These are phyloP conservation scores for Metschnikowia peoriensis DNA, from an alignment of 805 yeast genomes.

Conservation along the genomic window DNA sequence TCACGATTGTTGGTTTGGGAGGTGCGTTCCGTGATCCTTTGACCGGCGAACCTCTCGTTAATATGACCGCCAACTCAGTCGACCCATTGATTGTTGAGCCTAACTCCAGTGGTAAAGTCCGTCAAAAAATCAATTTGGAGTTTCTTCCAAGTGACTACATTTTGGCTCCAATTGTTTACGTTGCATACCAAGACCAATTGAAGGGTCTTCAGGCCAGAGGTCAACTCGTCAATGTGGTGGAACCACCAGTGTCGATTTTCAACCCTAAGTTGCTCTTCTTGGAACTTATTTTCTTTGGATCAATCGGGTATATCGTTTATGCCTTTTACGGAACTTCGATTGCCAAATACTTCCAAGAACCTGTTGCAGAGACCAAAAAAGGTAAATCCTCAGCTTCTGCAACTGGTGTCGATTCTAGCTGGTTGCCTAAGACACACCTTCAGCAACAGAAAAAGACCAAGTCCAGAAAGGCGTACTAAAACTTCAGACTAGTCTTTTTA, in stretches of 20 bases:
- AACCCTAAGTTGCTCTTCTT: conserved; percentile 70
- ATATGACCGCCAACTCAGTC: conserved; percentile 61
- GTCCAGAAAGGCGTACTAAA: conserved; percentile 16
- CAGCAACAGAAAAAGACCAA: conserved; percentile 12
- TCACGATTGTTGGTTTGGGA: conserved; percentile 62
- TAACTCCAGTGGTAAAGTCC: conserved; percentile 49
- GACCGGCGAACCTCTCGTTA: conserved; percentile 51
- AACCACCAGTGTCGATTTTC: conserved; percentile 65
- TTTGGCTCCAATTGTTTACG: conserved; percentile 58
- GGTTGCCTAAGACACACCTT: conserved; percentile 17
- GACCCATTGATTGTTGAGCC: conserved; percentile 57
- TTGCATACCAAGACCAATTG: conserved; percentile 48
- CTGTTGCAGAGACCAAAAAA: conserved; percentile 29
- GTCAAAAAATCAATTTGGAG: conserved; percentile 59
- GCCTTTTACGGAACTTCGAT: conserved; percentile 45
- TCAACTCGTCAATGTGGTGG: conserved; percentile 57
- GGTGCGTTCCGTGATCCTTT: conserved; percentile 60
- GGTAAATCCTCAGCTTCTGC: conserved; percentile 17
- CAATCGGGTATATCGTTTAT: conserved; percentile 36
- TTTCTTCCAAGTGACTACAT: conserved; percentile 56
- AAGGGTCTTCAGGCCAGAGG: conserved; percentile 57
- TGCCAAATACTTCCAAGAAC: conserved; percentile 41
- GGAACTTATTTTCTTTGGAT: conserved; percentile 47
- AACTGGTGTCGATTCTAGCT: conserved; percentile 14
- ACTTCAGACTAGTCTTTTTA: not conserved